Base-by-base conservation (phyloP, 2,329 filamentous ascomycete genomes). In the Xylariales sp. region DNA sequence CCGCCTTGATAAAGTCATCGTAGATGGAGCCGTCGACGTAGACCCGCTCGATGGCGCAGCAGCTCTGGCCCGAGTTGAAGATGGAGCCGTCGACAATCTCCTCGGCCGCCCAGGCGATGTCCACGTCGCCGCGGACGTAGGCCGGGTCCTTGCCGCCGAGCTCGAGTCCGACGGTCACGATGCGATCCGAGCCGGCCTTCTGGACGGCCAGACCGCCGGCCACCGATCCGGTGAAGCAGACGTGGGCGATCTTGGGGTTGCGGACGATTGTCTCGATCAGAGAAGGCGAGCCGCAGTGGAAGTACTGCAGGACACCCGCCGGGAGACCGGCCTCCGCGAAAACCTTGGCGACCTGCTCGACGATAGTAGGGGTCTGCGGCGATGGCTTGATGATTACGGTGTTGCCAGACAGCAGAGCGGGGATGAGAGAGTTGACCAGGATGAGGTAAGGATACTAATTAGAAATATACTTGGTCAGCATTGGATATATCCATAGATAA, bases 11-110 rank as follows among this genome's bases (percentile, higher is more conserved):
- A 53, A 97, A 96, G 11, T 77, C 67, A 53, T 95, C 88, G 60
- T 96, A 81, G 34, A 97, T 78, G 50, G 78, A 81, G 55, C 86
- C 84, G 53, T 93, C 81, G 5, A 97, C 90, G 54, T 97, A 97
- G 15, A 97, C 80, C 23, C 91, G 76, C 67, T 97, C 91, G 38
- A 97, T 73, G 17, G 88, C 86, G 65, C 91, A 97, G 71, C 91
- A 97, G 59, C 88, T 95, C 69, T 97, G 91, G n/a, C 91, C 91
- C 36, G 90, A 95, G 68, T 97, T 97, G 74, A 97, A 97, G 40
- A 97, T 72, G n/a, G 89, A 83, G 15, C 91, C 91, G 52, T 97
- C 91, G 12, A 97, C 88, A 53, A 97, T 93, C 64, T 96, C 89
- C 50, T 86, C 89, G 0, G 91, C 91, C 1, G 85, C 90, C 91